Evolutionary conservation across 805 yeast genomes (phyloP), one percentile per base, ranked within the genome.

Genomic region (Yamadazyma ubonensis): DNA sequence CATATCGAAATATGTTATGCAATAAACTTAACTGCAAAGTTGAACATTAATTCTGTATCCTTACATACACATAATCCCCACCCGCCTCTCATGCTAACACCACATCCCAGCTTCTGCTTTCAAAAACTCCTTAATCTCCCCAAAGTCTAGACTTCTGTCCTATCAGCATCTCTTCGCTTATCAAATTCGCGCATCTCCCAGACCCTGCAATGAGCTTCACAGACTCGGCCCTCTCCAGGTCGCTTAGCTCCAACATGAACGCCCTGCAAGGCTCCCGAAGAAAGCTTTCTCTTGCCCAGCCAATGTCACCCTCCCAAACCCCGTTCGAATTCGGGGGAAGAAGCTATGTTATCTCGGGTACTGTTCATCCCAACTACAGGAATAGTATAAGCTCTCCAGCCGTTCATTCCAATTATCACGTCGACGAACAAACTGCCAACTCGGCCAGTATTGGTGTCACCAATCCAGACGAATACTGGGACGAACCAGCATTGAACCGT

Each of bases 361-460:
- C 44, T 6, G 34, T 37, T 16, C 26, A 36, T 18, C 55, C 63
- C 26, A 53, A 57, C 54, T 43, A 53, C 17, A 59, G 58, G 41
- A 50, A 67, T 11, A 45, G 60, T 20, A 49, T 58, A 16, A 45
- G 39, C 12, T 61, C 73, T 3, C 79, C 81, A 3, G 59, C 69
- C 2, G 73, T 76, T 11, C 72, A 70, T 48, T 63, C 78, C 0
- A 74, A 76, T 4, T 54, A 58, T 18, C 70, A 73, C 11, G 67
- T 79, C 31, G 81, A 79, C 46, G 80, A 75, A 43, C 78, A 77
- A 43, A 70, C 83, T 0, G 81, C 78, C 1, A 73, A 67, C 30
- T 62, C 78, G 34, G 84, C 84, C 4, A 68, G 65, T 33, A 76
- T 77, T 22, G 85, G 81, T 5, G 78, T 77, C 7, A 65, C 71